These are phyloP conservation scores for Cubamyces lactineus DNA, from an alignment of 768 basidiomycete genomes.

Conservation along the genomic window DNA sequence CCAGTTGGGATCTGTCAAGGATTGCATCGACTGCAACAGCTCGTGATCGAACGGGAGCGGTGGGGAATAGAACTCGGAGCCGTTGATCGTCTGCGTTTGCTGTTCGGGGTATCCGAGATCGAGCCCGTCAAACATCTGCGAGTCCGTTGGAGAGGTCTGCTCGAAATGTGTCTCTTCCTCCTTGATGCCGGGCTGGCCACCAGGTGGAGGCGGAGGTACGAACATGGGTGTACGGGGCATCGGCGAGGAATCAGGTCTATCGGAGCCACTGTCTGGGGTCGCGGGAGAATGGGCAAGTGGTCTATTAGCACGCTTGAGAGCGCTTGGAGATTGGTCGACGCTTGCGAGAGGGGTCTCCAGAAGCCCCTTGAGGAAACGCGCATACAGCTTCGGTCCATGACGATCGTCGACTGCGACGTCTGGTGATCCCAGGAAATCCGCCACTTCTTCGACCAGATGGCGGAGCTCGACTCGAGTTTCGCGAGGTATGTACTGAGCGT, in stretches of 20 bases:
- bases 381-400: constrained; percentile 80
- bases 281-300: constrained; percentile 2
- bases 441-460: constrained; percentile 62
- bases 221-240: constrained; percentile 7
- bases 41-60: constrained; percentile 61
- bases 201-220: neutral
- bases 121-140: constrained; percentile 22
- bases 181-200: neutral
- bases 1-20: constrained; percentile 59
- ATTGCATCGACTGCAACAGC: constrained; percentile 63
- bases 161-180: neutral
- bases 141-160: neutral
- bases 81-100: constrained; percentile 29
- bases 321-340: constrained; percentile 21
- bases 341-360: constrained; percentile 44
- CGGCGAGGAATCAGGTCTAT: constrained; percentile 6
- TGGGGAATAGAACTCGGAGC: constrained; percentile 50
- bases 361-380: constrained; percentile 75
- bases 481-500: constrained; percentile 57
- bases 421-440: constrained; percentile 67
- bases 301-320: constrained; percentile 11
- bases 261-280: constrained; percentile 3
- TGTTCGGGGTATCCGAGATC: constrained; percentile 21
- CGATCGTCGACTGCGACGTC: constrained; percentile 80
- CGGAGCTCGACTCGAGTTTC: constrained; percentile 67